Base-by-base conservation (phyloP, 2,329 filamentous ascomycete genomes). In the Ophiognomonia clavigignenti-juglandacearum region DNA sequence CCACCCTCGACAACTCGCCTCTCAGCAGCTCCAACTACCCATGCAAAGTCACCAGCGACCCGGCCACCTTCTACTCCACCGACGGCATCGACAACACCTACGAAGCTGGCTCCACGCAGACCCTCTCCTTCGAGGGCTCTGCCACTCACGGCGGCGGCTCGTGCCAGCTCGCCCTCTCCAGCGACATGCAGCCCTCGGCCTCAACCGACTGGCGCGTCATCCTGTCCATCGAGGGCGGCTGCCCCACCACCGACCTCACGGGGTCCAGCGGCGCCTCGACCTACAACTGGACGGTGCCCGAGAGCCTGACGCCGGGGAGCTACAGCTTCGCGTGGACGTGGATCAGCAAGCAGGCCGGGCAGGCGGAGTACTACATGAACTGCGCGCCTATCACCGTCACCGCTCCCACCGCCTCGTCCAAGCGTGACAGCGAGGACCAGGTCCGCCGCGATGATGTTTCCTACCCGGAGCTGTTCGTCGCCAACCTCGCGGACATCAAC, bases 351-450 rank as follows among this genome's bases (percentile, higher is more conserved):
- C 86, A 85, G 48, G 61, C 95, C 8, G 93, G 93, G 3, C 95
- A 96, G 70, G 84, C 91, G 1, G 93, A 97, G 64, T 89, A 96
- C 76, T 96, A 97, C 75, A 95, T 95, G 90, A 95, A 96, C 77
- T 98, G 92, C 57, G 88, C 86, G 0, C 83, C 88, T 0, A 66
- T 95, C 42, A 77, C 73, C 0, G 73, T 97, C 27, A 79, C 31
- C 63, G 64, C 40, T 57, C 60, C 47, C 57, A 55, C n/a, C 40
- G 29, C 37, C 18, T 48, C 48, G 27, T 48, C 48, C 40, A 39
- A 19, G 32, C 44, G 48, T 2, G 42, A 44, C 22, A 27, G 36
- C 35, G 42, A 51, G 41, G 41, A 48, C 14, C 45, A 43, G 41
- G 18, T 31, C 24, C 49, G 49, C 14, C 36, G 53, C 48, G 44